These are phyloP conservation scores for Lolium rigidum DNA, from an alignment of 176 grass and related monocot genomes.

Conservation along the genomic window DNA sequence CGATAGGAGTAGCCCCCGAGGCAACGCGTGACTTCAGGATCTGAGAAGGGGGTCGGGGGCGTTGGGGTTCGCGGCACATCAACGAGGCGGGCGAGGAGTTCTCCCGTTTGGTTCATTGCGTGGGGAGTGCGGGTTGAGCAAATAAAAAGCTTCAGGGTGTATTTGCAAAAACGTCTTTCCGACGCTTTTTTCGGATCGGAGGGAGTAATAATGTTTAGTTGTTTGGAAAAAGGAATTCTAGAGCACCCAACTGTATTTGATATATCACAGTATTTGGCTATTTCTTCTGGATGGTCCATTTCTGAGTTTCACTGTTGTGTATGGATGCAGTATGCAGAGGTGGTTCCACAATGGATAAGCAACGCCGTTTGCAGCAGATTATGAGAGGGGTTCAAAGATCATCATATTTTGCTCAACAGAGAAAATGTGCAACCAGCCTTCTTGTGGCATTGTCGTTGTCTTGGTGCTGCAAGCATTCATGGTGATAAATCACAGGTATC, in stretches of 20 bases:
- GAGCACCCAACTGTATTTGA: conserved; percentile 23
- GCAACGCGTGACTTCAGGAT: no score
- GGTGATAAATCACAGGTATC: conserved; percentile 95
- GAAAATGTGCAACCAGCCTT: conserved; percentile 22
- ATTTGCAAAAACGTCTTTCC: no score
- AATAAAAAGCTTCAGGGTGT: no score
- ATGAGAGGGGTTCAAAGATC: conserved; percentile 5
- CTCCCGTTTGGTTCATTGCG: no score
- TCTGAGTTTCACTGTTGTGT: background rate
- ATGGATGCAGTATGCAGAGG: conserved; percentile 80
- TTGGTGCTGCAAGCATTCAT: conserved; percentile 85
- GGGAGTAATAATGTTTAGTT: conserved; percentile 7
- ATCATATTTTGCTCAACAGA: no score
- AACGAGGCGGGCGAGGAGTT: no score
- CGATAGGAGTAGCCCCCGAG: no score
- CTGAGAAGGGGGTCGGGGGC: no score
- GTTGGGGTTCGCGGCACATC: no score
- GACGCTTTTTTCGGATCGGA: no score
- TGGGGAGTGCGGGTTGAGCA: no score
- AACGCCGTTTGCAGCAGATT: conserved; percentile 88
- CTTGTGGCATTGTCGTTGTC: conserved; percentile 68
- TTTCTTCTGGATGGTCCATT: conserved; percentile 13
- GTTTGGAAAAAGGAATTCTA: conserved; percentile 10
- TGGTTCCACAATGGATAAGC: conserved; percentile 80
- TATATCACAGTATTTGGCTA: background rate